Evolutionary conservation across 2,329 filamentous ascomycete genomes (phyloP).

Genomic region (Colletotrichum sojae): DNA sequence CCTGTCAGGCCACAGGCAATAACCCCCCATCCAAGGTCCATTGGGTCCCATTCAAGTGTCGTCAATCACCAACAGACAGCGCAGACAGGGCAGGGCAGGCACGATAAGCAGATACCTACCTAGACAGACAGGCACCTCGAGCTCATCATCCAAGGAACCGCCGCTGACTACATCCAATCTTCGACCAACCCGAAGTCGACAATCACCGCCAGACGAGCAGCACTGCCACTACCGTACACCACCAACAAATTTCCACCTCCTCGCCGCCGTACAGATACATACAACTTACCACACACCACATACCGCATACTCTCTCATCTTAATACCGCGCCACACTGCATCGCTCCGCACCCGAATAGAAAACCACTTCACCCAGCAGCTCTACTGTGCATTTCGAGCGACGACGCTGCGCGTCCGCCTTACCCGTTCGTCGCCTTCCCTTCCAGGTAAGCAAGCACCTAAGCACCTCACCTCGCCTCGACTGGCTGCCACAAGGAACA

Average conservation of each 20-base stretch:
- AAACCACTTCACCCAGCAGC: not conserved
- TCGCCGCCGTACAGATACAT: too few relatives aligned
- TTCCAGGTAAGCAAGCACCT: conserved; percentile 11
- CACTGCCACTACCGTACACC: too few relatives aligned
- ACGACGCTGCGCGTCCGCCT: not conserved
- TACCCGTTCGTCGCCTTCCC: not conserved
- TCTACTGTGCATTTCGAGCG: too few relatives aligned
- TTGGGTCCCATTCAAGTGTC: conserved; percentile 26
- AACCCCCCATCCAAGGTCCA: too few relatives aligned
- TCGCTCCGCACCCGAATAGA: not conserved
- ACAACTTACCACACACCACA: too few relatives aligned
- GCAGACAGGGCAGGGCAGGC: not conserved
- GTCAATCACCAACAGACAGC: conserved; percentile 8
- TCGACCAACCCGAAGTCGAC: too few relatives aligned
- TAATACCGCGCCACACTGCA: not conserved
- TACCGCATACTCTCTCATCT: too few relatives aligned
- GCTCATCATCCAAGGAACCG: too few relatives aligned
- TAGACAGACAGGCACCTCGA: not conserved
- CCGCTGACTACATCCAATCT: too few relatives aligned
- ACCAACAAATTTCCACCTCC: too few relatives aligned
- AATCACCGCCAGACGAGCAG: too few relatives aligned
- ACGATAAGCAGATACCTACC: conserved; percentile 20
- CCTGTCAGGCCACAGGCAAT: too few relatives aligned
- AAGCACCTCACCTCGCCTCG: not conserved
- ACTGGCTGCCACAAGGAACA: not conserved